phyloP scores from a whole-genome alignment of 2,329 filamentous ascomycete species.

The Sordariomycetes sp. region DNA sequence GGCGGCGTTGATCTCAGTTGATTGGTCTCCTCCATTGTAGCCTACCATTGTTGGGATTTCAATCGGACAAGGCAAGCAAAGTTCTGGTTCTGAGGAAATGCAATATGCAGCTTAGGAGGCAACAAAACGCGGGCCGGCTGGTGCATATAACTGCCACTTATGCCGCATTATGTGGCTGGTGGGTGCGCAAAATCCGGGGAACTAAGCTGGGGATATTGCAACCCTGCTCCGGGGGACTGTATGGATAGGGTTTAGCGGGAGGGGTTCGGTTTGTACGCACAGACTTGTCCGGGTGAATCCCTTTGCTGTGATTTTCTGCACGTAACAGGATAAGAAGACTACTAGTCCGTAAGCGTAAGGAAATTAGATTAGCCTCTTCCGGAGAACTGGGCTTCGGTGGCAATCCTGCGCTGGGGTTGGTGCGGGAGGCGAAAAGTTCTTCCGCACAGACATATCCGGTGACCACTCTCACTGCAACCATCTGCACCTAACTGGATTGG shows the following conservation, averaged over 20 bases:
- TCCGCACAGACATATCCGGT: background rate
- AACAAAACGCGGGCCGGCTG: background rate
- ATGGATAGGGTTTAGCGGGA: background rate
- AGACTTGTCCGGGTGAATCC: background rate
- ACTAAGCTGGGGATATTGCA: background rate
- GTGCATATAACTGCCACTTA: background rate
- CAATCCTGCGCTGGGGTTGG: background rate
- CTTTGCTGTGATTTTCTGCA: background rate
- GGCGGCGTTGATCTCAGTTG: background rate
- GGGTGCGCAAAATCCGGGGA: background rate
- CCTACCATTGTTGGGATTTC: background rate
- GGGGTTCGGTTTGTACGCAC: background rate
- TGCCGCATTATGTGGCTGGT: background rate
- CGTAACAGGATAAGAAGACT: background rate
- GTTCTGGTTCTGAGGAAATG: background rate
- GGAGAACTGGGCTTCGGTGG: too few species aligned
- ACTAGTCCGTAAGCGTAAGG: background rate
- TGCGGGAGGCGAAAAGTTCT: background rate
- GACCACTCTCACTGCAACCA: background rate
- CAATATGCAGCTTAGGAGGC: background rate
- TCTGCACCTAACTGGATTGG: background rate
- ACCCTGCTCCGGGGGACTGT: background rate
- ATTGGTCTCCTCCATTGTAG: constrained; percentile 1
- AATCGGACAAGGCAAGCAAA: background rate
- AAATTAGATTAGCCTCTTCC: too few species aligned